Evolutionary conservation across 163 green algal species (phyloP).

Genomic region (Smithsoniella earleae): DNA sequence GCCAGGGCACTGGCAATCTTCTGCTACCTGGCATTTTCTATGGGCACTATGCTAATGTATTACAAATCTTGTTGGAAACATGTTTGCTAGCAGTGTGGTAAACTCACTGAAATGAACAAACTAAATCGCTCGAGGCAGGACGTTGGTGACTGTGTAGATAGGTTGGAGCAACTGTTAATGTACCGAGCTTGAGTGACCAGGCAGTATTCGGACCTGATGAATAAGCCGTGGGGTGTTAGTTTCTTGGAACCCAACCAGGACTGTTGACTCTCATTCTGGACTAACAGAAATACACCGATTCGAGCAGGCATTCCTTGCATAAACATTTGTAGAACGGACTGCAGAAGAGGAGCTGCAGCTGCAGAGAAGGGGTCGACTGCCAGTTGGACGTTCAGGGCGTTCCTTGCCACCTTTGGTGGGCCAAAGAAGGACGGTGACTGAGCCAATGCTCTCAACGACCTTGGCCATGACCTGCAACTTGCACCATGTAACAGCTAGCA

Average conservation of each 20-base stretch:
- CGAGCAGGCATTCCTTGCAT: slow-evolving; percentile 10
- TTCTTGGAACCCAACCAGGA: slow-evolving; percentile 10
- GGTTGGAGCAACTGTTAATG: background rate
- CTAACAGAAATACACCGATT: slow-evolving; percentile 31
- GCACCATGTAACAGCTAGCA: slow-evolving; percentile 5
- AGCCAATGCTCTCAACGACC: slow-evolving; percentile 42
- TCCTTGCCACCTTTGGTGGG: slow-evolving; percentile 19
- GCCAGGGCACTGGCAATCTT: too few species aligned
- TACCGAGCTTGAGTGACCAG: background rate
- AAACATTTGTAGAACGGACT: slow-evolving; percentile 15
- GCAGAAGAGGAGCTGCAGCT: background rate
- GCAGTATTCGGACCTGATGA: background rate
- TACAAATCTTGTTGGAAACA: too few species aligned
- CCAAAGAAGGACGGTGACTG: slow-evolving; percentile 25
- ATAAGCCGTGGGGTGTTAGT: background rate
- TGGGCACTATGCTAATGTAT: too few species aligned
- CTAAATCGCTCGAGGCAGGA: too few species aligned
- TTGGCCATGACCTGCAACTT: slow-evolving; percentile 32
- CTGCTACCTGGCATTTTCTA: too few species aligned
- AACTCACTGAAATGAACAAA: too few species aligned
- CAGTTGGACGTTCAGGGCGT: slow-evolving; percentile 29
- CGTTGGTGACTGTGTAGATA: too few species aligned
- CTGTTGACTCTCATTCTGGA: background rate
- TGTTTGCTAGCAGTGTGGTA: too few species aligned
- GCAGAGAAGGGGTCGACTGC: slow-evolving; percentile 7